These are phyloP conservation scores for Russula virescens DNA, from an alignment of 768 basidiomycete genomes.

Conservation along the genomic window DNA sequence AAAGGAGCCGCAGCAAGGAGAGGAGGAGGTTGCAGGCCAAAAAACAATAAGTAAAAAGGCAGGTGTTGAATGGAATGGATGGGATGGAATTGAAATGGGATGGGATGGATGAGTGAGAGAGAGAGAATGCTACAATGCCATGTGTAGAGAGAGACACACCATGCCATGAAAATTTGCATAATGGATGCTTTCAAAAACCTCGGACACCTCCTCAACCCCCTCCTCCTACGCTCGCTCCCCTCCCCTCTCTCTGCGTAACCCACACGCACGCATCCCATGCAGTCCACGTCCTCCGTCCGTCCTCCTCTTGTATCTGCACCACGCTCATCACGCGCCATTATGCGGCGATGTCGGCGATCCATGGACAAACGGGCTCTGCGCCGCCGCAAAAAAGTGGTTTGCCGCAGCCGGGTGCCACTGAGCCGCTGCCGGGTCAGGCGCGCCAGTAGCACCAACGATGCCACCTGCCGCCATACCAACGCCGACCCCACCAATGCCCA, in stretches of 20 bases:
- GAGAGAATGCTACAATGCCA: slow-evolving; percentile 15
- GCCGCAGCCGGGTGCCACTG: slow-evolving; percentile 19
- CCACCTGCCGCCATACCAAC: neutral
- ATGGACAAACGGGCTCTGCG: slow-evolving; percentile 23
- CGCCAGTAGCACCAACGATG: slow-evolving; percentile 4
- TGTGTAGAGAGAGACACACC: slow-evolving; percentile 2
- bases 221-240: neutral
- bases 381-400: slow-evolving; percentile 21
- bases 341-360: slow-evolving; percentile 25
- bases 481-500: slow-evolving; percentile 15
- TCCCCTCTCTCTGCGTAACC: neutral
- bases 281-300: too few species aligned
- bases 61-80: slow-evolving; percentile 2
- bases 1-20: neutral
- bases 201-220: neutral
- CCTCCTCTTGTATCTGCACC: neutral
- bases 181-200: neutral
- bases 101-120: neutral
- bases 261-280: neutral
- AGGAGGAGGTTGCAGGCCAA: neutral
- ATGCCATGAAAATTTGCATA: slow-evolving; percentile 8
- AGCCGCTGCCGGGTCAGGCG: slow-evolving; percentile 4
- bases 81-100: neutral
- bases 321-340: slow-evolving; percentile 16
- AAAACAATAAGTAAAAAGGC: neutral